Base-by-base conservation (phyloP, 2,329 filamentous ascomycete genomes). In the Exophiala xenobiotica region DNA sequence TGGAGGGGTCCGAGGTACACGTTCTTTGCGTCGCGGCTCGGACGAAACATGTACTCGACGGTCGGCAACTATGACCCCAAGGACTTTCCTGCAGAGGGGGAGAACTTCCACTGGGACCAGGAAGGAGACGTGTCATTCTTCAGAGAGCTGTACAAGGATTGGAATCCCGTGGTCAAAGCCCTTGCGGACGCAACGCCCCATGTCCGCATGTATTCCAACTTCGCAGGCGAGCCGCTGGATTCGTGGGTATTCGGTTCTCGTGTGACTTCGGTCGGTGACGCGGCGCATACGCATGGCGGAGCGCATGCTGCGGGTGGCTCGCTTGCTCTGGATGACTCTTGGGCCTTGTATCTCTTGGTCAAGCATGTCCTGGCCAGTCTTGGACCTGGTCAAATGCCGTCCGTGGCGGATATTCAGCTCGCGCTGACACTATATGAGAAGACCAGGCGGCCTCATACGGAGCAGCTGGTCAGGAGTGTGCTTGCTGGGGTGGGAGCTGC, bases 11-110 rank as follows among this genome's bases (percentile, higher is more conserved):
- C 69, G 0, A 66, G 68, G 18, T 64, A 72, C 31, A 71, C 68
- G 14, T 69, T 76, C 24, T 77, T 77, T 50, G 64, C 74, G 7
- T 75, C 72, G 20, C 65, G 63, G 18, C 64, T 77, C 1, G 73
- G 73, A 60, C 61, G 60, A 24, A 67, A 62, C 11, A 65, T 74
- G 3, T 77, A 72, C 52, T 74, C 74, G 1, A 67, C 74, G 5
- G 74, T 76, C 1, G 73, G 67, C 1, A 71, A 70, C 3, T 67
- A 44, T 35, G 52, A 57, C 48, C 54, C 54, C 8, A 18, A 31
- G 12, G 31, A 39, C 19, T 26, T 51, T 18, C 64, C 2, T 67
- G 72, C 38, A 67, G 68, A 64, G 3, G 65, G 68, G 12, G 65
- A 69, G 19, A 66, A 64, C 4, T 58, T 68, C 3, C 57, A 58